phyloP scores from a whole-genome alignment of 805 yeast species.

The Suhomyces prunicola region DNA sequence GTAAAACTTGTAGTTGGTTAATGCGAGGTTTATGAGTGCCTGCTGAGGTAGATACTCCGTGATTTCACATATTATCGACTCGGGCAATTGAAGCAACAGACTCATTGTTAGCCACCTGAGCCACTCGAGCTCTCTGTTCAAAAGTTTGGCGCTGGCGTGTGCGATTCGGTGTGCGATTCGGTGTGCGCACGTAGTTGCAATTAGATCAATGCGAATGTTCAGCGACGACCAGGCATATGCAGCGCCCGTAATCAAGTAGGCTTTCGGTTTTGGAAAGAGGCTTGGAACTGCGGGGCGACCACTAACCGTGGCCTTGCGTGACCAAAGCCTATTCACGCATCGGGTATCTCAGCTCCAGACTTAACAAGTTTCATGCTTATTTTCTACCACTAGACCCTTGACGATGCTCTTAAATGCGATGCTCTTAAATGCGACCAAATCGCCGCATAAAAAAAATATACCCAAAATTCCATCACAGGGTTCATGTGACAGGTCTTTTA shows the following conservation, averaged over 20 bases:
- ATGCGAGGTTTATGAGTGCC: constrained; percentile 28
- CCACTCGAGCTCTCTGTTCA: neutral
- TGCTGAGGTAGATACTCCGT: constrained; percentile 27
- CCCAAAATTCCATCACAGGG: neutral
- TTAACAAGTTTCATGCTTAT: neutral
- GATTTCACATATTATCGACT: constrained; percentile 5
- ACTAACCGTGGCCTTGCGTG: neutral
- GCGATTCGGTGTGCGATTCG: neutral
- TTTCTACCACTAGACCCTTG: neutral
- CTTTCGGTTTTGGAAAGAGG: neutral
- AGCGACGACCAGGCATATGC: too few species aligned
- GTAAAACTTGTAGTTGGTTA: constrained; percentile 34
- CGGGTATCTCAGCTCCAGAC: neutral
- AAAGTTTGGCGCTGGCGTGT: neutral
- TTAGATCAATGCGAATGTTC: neutral
- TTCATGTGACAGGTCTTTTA: neutral
- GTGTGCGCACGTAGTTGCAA: neutral
- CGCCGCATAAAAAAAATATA: too few species aligned
- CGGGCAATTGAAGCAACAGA: constrained; percentile 9
- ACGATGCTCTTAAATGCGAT: too few species aligned
- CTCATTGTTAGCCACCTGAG: neutral
- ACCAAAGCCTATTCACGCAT: neutral
- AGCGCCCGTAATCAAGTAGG: too few species aligned
- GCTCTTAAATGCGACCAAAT: too few species aligned
- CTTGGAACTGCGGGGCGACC: neutral